phyloP scores from a whole-genome alignment of 2,329 filamentous ascomycete species.

The Ilyonectria robusta region DNA sequence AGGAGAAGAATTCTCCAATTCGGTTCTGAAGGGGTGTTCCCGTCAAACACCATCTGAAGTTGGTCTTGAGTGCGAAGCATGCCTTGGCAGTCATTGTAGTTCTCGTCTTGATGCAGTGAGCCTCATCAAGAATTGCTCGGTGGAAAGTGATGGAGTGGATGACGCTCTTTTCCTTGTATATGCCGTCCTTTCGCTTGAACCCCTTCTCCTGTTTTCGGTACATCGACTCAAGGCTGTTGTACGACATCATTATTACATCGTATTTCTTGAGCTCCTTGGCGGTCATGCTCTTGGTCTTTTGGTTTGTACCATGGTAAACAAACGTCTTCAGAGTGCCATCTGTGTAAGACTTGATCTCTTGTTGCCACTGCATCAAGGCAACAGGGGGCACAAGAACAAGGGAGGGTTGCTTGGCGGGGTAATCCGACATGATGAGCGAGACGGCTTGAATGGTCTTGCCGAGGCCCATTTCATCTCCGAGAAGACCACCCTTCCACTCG shows the following conservation, averaged over 20 bases:
- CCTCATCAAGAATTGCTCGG: conserved; percentile 93
- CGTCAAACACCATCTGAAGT: conserved; percentile 95
- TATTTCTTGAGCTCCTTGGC: conserved; percentile 83
- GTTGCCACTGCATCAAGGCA: conserved; percentile 95
- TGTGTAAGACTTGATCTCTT: conserved; percentile 85
- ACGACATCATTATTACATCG: conserved; percentile 98
- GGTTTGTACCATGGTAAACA: conserved; percentile 89
- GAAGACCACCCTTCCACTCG: conserved; percentile 87
- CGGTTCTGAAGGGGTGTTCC: conserved; percentile 97
- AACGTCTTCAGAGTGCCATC: conserved; percentile 91
- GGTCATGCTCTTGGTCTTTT: conserved; percentile 83
- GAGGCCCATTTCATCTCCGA: conserved; percentile 99
- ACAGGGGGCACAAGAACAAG: conserved; percentile 94
- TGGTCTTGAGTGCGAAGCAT: conserved; percentile 90
- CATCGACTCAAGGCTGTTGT: conserved; percentile 91
- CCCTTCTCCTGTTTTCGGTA: conserved; percentile 94
- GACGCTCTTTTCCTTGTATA: conserved; percentile 83
- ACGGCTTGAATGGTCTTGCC: conserved; percentile 99
- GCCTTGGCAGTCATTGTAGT: conserved; percentile 94
- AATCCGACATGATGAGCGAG: conserved; percentile 98
- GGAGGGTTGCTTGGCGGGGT: conserved; percentile 84
- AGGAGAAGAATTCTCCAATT: conserved; percentile 96
- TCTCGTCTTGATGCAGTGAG: conserved; percentile 93
- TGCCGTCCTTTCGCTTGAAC: conserved; percentile 83
- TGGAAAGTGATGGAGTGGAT: conserved; percentile 92